These are phyloP conservation scores for Picochlorum sp. DNA, from an alignment of 139 green algal genomes.

Conservation along the genomic window DNA sequence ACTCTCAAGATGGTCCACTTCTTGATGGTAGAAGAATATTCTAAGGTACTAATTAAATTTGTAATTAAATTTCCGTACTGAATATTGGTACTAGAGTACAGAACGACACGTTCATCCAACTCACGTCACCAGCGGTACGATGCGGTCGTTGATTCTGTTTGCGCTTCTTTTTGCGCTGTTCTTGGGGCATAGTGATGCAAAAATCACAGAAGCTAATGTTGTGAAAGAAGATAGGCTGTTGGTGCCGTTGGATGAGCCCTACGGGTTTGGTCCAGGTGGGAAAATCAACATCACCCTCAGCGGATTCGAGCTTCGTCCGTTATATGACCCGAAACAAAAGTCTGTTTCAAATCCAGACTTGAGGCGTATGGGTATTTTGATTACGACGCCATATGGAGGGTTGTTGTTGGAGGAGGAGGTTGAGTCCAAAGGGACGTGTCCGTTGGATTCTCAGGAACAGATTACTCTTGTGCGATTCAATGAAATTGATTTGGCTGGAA, in stretches of 20 bases:
- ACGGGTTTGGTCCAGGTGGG: constrained; percentile 48
- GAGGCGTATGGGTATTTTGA: constrained; percentile 49
- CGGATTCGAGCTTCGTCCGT: constrained; percentile 28
- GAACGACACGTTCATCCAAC: no score
- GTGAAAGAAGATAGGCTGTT: constrained; percentile 44
- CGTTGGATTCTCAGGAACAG: constrained; percentile 44
- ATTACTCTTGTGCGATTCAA: constrained; percentile 50
- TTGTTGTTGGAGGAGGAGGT: constrained; percentile 47
- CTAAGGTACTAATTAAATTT: no score
- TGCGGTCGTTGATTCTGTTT: neutral
- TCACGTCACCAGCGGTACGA: no score
- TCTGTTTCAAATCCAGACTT: constrained; percentile 17
- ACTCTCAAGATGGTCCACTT: no score
- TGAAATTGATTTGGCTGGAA: constrained; percentile 24
- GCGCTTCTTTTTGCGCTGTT: constrained; percentile 1
- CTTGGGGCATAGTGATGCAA: neutral
- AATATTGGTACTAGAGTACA: no score
- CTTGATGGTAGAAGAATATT: no score
- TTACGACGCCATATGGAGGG: constrained; percentile 51
- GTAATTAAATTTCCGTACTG: no score
- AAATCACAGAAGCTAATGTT: constrained; percentile 20
- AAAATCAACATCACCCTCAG: constrained; percentile 44
- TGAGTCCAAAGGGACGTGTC: constrained; percentile 31
- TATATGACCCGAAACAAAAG: constrained; percentile 6
- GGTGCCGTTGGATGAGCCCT: constrained; percentile 52